Base-by-base conservation (phyloP, 768 basidiomycete species). In the Termitomyces sp. region DNA sequence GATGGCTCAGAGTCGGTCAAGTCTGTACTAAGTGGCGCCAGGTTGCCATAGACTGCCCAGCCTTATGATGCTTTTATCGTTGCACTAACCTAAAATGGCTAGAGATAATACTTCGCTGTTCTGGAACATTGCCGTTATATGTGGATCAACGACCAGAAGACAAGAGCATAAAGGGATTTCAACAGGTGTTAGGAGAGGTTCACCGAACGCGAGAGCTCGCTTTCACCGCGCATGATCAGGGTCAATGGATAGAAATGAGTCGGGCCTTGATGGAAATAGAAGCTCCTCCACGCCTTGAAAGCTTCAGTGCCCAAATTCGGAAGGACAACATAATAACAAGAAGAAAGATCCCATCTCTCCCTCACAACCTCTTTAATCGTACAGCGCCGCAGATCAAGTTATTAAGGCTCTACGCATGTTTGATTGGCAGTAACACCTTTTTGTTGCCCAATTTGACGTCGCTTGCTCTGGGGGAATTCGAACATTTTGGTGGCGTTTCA, bases 21-120 rank as follows among this genome's bases (percentile, higher is more conserved):
- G 51, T 62, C 15, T 62, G 61, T 25, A 40, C 51, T n/a, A 36
- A 53, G 17, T 62, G 56, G 61, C 61, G 56, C 25, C 50, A 46
- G n/a, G 36, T 62, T 46, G 50, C 56, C 8, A 4, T 62, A 17
- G 34, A 58, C 1, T 62, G 56, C 4, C 61, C 50, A n/a, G 45
- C n/a, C 32, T 37, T 62, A 8, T 58, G 61, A 56, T 45, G 34
- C 50, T 48, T 36, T 36, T 57, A 48, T 48, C 25, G 25, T 7
- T 14, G 20, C 14, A 38, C 31, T 5, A 37, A 47, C 20, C 15
- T 17, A 6, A 8, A 20, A 6, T 57, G 56, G 56, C 8, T 57
- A 32, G 46, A 32, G 8, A 48, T 11, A 15, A 2, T 48, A 9
- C 12, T 57, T 3, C 5, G 31, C n/a, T 47, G 56, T 17, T 57